Conservation (phyloP, 2,329 filamentous ascomycete genomes). For the Fusarium duplospermum region DNA sequence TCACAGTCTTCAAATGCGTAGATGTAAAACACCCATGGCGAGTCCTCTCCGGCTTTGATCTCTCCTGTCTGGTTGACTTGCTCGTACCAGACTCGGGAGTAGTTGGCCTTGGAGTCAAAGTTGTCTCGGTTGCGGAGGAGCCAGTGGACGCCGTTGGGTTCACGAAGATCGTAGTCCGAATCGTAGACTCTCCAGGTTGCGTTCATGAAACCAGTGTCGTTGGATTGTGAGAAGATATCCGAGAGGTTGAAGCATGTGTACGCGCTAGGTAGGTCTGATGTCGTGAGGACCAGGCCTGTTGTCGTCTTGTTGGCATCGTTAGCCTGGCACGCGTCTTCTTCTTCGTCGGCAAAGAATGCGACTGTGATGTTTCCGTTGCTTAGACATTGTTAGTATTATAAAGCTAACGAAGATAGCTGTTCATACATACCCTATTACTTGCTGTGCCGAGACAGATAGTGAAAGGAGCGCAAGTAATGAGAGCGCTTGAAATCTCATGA, state of each 20-base stretch:
- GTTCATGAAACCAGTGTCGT: slow-evolving; percentile 27
- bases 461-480: not conserved
- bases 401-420: not conserved
- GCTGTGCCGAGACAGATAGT: not conserved
- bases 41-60: slow-evolving; percentile 14
- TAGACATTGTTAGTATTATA: not conserved
- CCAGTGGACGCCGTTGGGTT: slow-evolving; percentile 26
- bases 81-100: slow-evolving; percentile 25
- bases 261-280: slow-evolving; percentile 3
- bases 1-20: slow-evolving; percentile 24
- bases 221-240: slow-evolving; percentile 33
- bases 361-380: slow-evolving; percentile 26
- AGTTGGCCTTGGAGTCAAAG: slow-evolving; percentile 29
- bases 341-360: slow-evolving; percentile 15
- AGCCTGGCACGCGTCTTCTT: slow-evolving; percentile 16
- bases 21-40: slow-evolving; percentile 24
- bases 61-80: slow-evolving; percentile 1
- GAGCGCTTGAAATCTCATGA: not conserved
- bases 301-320: not conserved
- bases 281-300: slow-evolving; percentile 7
- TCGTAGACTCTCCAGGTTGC: not conserved
- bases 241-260: slow-evolving; percentile 39
- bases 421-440: not conserved
- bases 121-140: slow-evolving; percentile 16
- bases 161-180: not conserved